Base-by-base conservation (phyloP, 2,329 filamentous ascomycete genomes). In the Didymella sp. region DNA sequence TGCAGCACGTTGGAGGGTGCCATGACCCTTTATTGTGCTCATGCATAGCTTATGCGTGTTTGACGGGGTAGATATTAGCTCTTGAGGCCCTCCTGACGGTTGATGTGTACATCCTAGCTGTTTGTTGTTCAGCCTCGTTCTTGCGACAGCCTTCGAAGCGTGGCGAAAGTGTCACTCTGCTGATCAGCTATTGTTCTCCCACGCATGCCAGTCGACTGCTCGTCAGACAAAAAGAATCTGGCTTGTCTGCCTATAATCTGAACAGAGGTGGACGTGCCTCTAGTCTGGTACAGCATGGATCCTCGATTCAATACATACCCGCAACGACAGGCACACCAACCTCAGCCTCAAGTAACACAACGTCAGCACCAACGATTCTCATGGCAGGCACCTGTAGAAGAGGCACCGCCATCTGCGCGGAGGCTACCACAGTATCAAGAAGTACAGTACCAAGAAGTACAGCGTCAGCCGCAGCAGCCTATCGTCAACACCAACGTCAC, bases 11-110 rank as follows among this genome's bases (percentile, higher is more conserved):
- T 58, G 56, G 54, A 59, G 53, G 52, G 45, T 35, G 53, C 47
- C 43, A 2, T 51, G 53, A 47, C 56, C 53, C 41, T 61, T 63
- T 54, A 30, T 62, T 57, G 61, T 64, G 58, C 63, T 63, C 57
- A 63, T 72, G 71, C 69, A 68, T 66, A 64, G 66, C 63, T 66
- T 64, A 63, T 60, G 56, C 60, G 41, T 40, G 48, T 59, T 59
- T 48, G 60, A 64, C 58, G 59, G 50, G 54, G 67, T 37, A 44
- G 48, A 57, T 73, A 73, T 71, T 64, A 72, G 65, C 59, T 67
- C 70, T 61, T 30, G 45, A 51, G 49, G 64, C 61, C 72, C 70
- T 41, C 37, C 17, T 40, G 48, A 40, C 38, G 48, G 30, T 52
- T 31, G 37, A 28, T 21, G 17, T 30, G 67, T 63, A 57, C 43